Evolutionary conservation across 768 basidiomycete species (phyloP).

Genomic region (Xerocomus brunneocitrinus): DNA sequence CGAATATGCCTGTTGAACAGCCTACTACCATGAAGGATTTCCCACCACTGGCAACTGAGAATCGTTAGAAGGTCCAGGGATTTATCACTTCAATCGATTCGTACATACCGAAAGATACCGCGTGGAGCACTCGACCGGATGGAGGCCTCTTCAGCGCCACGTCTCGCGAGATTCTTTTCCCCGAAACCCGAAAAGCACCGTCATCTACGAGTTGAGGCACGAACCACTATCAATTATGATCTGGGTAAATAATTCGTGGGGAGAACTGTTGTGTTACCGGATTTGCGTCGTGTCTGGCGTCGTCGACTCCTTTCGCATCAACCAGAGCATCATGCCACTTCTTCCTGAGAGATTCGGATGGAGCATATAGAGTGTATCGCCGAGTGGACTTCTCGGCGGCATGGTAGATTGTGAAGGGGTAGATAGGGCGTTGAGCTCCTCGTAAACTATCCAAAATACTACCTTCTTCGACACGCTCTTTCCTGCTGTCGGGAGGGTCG

Average conservation of each 20-base stretch:
- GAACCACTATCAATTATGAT: constrained; percentile 51
- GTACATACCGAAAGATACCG: constrained; percentile 59
- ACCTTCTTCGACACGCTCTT: constrained; percentile 57
- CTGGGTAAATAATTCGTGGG: constrained; percentile 6
- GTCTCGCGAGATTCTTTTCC: constrained; percentile 29
- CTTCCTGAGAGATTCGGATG: constrained; percentile 50
- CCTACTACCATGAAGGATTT: constrained; percentile 61
- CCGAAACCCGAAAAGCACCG: constrained; percentile 52
- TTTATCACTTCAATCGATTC: not conserved
- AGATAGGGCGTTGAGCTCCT: constrained; percentile 51
- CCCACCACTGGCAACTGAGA: constrained; percentile 41
- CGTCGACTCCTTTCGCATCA: constrained; percentile 60
- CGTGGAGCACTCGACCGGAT: constrained; percentile 57
- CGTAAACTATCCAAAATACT: constrained; percentile 52
- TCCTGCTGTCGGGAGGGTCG: constrained; percentile 54
- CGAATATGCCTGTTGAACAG: constrained; percentile 67
- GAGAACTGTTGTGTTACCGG: constrained; percentile 43
- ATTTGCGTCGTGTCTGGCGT: constrained; percentile 63
- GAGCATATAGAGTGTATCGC: constrained; percentile 69
- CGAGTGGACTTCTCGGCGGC: constrained; percentile 51
- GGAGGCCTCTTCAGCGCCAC: constrained; percentile 31
- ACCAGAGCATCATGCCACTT: constrained; percentile 61
- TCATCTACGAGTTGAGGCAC: constrained; percentile 56
- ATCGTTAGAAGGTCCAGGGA: not conserved
- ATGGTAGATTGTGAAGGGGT: constrained; percentile 77